Evolutionary conservation across 2,329 filamentous ascomycete species (phyloP).

Genomic region (Pseudodiploospora longispora): DNA sequence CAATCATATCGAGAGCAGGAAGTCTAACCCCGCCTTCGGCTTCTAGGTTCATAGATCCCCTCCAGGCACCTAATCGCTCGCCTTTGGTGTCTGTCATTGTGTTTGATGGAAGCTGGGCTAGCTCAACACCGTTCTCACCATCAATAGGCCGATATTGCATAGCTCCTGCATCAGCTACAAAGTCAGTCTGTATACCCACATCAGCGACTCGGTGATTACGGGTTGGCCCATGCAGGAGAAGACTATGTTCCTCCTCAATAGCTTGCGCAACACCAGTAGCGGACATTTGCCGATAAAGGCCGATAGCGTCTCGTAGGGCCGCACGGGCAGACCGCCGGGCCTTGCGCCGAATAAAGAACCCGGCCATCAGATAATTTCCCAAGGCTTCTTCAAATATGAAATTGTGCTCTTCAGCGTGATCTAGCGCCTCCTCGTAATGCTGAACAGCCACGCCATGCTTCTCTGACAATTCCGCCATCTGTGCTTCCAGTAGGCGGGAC

Average conservation of each 20-base stretch:
- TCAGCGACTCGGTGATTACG: conserved; percentile 53
- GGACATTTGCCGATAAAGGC: conserved; percentile 60
- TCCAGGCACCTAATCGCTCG: conserved; percentile 55
- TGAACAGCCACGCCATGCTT: conserved; percentile 51
- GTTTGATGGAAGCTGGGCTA: conserved; percentile 33
- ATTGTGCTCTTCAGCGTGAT: conserved; percentile 60
- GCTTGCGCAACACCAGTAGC: conserved; percentile 61
- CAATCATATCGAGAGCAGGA: conserved; percentile 74
- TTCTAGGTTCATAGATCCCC: conserved; percentile 48
- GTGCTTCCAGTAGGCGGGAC: conserved; percentile 60
- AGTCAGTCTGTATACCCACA: conserved; percentile 61
- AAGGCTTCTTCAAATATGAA: conserved; percentile 66
- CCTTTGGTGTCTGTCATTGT: conserved; percentile 43
- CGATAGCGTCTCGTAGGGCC: conserved; percentile 59
- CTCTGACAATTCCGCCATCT: conserved; percentile 54
- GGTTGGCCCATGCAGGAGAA: conserved; percentile 56
- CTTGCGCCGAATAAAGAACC: conserved; percentile 57
- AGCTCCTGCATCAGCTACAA: conserved; percentile 48
- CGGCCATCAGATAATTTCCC: conserved; percentile 65
- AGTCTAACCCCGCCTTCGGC: conserved; percentile 53
- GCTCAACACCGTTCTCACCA: conserved; percentile 35
- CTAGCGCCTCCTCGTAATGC: conserved; percentile 62
- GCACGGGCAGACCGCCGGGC: conserved; percentile 61
- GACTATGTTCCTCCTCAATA: conserved; percentile 59
- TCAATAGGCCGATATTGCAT: conserved; percentile 43